Base-by-base conservation (phyloP, 2,329 filamentous ascomycete species). In the Epichloe sylvatica region DNA sequence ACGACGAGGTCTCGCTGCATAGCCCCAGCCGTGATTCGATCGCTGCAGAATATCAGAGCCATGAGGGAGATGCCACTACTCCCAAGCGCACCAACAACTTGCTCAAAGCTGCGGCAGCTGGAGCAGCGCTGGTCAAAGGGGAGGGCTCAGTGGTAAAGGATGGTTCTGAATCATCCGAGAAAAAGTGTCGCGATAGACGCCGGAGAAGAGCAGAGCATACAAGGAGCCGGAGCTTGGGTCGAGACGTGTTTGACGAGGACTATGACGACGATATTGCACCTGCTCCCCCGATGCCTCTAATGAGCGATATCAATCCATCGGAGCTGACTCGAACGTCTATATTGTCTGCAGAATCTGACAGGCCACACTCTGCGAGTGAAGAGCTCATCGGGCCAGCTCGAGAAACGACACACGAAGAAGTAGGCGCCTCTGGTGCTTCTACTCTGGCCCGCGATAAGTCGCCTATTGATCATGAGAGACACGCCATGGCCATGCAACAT, bases 321-420 rank as follows among this genome's bases (percentile, higher is more conserved):
- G 90, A 96, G 47, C 67, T 96, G 49, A 97, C 91, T 0, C 77
- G 91, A 57, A 84, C 84, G 15, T 96, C 91, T 0, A 86, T 97
- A 49, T 68, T 92, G 17, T 92, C 90, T 5, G 85, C 86, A 34
- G 81, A 85, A 30, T 86, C 86, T 0, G 86, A 87, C 55, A 73
- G 81, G 46, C 83, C 86, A 15, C 74, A 77, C 44, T 86, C 84
- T 17, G 80, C 82, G 21, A 83, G 74, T 59, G 81, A 76, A 58
- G 77, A 77, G 66, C 72, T 67, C 59, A 75, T 1, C 80, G 51
- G 19, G 7, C n/a, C 45, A 1, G 30, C 36, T 33, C 81, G 12
- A 66, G 83, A 44, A 76, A 76, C 38, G 79, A 87, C 55, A 74
- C 86, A 17, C 63, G 76, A 35, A 76, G 80, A 51, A 36, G 80